These are phyloP conservation scores for Xylaria sp. DNA, from an alignment of 2,329 filamentous ascomycete species.

Conservation along the genomic window DNA sequence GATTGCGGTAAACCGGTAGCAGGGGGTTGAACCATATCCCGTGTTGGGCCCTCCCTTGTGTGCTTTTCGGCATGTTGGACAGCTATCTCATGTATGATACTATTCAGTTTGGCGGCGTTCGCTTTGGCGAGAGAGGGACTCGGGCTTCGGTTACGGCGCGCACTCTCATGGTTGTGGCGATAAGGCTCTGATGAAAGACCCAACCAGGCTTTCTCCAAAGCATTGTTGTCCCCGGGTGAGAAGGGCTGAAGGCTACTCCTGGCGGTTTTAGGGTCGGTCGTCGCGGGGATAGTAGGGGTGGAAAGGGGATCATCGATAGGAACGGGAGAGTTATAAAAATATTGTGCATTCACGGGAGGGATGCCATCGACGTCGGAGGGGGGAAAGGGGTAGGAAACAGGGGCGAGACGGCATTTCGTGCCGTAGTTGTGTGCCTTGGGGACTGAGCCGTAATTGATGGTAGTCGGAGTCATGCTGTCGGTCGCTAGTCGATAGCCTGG, in stretches of 20 bases:
- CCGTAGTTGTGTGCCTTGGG: slow-evolving; percentile 58
- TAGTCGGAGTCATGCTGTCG: slow-evolving; percentile 31
- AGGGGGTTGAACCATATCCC: slow-evolving; percentile 35
- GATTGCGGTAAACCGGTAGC: slow-evolving; percentile 32
- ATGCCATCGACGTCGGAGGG: slow-evolving; percentile 47
- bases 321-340: slow-evolving; percentile 82
- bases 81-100: slow-evolving; percentile 49
- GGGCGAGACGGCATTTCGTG: slow-evolving; percentile 59
- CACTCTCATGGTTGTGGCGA: slow-evolving; percentile 50
- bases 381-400: slow-evolving; percentile 45
- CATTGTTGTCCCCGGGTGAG: slow-evolving; percentile 75
- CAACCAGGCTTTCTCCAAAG: slow-evolving; percentile 78
- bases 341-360: slow-evolving; percentile 69
- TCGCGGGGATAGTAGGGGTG: slow-evolving; percentile 54
- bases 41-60: slow-evolving; percentile 39
- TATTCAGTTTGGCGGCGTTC: slow-evolving; percentile 41
- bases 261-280: slow-evolving; percentile 53
- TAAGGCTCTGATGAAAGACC: slow-evolving; percentile 56
- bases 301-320: slow-evolving; percentile 90
- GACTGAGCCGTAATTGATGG: slow-evolving; percentile 24
- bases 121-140: slow-evolving; percentile 39
- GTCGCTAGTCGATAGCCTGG: no score
- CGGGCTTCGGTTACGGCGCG: slow-evolving; percentile 37
- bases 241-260: slow-evolving; percentile 75
- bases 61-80: slow-evolving; percentile 52